Base-by-base conservation (phyloP, 73 alveolate species). In the Tetrahymena elliotti region DNA sequence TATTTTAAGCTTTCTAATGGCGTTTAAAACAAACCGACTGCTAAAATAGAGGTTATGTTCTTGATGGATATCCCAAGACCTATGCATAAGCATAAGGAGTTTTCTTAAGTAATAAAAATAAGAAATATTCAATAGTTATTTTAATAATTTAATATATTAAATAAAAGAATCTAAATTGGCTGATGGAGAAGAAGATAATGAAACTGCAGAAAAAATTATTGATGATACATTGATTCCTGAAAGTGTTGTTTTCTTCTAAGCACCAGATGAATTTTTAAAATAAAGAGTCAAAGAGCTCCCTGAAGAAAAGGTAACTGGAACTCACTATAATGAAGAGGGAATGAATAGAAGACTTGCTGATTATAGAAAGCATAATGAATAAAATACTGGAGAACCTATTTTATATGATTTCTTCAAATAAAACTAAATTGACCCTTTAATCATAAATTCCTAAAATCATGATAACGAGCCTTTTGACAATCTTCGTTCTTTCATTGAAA, bases 11-110 rank as follows among this genome's bases (percentile, higher is more conserved):
- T 4, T 94, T 84, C 93, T 52, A 94, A 94, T 94, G 96, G 96
- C 82, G 95, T 84, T 53, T 94, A 22, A 88, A 84, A 83, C 37
- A 94, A 93, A 94, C 84, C 33, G 96, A 94, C 40, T 94, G 96
- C 15, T 35, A 94, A 47, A 95, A 93, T 93, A 93, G 97, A 93
- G 98, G 98, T 6, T 93, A 93, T 84, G 93, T 96, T 41, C 95
- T 94, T 24, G 98, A 96, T 93, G 94, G 93, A 52, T 95, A 82
- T 93, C 97, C 97, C 20, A 96, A 96, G 52, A 94, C 96, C 38
- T 93, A 83, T 38, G 95, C 94, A 13, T 92, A 95, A 84, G 97
- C 97, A 13, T 47, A 93, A 83, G 36, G 93, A 40, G 33, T 96
- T 37, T 96, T 95, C 38, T 96, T 53, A 53, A 95, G 95, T 52